phyloP scores from a whole-genome alignment of 768 basidiomycete genomes.

The Mycena vulgaris region DNA sequence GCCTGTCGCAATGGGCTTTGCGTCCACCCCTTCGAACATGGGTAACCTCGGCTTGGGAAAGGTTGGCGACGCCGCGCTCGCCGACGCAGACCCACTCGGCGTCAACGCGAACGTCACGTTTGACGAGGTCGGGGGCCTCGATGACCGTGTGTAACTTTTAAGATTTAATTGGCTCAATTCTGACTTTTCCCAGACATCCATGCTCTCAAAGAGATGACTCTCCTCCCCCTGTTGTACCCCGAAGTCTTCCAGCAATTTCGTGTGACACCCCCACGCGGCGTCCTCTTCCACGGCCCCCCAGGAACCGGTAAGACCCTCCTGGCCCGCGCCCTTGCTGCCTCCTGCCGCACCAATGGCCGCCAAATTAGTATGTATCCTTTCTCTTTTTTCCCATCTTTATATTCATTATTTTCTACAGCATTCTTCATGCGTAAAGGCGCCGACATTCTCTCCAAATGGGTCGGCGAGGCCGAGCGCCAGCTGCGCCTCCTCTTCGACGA shows the following conservation, averaged over 20 bases:
- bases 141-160: constrained; percentile 78
- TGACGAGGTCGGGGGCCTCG: constrained; percentile 96
- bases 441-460: constrained; percentile 98
- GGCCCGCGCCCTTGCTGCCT: constrained; percentile 94
- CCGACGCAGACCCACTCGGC: constrained; percentile 96
- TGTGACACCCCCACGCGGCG: constrained; percentile 96
- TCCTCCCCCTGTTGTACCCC: constrained; percentile 96
- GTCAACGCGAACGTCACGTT: constrained; percentile 95
- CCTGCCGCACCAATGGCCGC: constrained; percentile 88
- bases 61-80: constrained; percentile 87
- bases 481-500: constrained; percentile 96
- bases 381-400: not conserved
- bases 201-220: constrained; percentile 98
- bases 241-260: constrained; percentile 97
- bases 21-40: constrained; percentile 84
- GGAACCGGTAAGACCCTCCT: constrained; percentile 97
- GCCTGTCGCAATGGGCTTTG: constrained; percentile 69
- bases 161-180: constrained; percentile 12
- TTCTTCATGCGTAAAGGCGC: constrained; percentile 99
- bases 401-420: constrained; percentile 61
- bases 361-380: constrained; percentile 79
- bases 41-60: constrained; percentile 90
- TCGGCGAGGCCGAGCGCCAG: constrained; percentile 98
- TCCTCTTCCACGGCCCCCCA: constrained; percentile 97
- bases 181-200: constrained; percentile 82